Percentiles rank a stretch among this genome's conserved stretches.
These are phyloP conservation scores for Phytophthora kernoviae DNA, from an alignment of 352 stramenopile species.

Conservation along the genomic window DNA sequence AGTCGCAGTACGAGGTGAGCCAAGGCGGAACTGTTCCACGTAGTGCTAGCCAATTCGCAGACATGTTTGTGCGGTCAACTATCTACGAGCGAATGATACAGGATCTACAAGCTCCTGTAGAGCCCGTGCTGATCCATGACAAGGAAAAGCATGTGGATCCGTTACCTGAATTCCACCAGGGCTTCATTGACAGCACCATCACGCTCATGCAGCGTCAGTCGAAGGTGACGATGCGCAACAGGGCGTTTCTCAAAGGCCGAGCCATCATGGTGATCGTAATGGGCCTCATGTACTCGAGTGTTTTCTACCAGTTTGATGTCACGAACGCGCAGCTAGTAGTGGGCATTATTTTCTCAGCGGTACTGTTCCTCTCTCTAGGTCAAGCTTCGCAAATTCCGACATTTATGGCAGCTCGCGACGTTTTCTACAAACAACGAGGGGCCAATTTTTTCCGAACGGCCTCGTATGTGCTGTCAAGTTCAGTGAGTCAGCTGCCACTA, in stretches of 20 bases:
- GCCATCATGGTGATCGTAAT: slow-evolving; percentile 33
- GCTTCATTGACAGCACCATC: slow-evolving; percentile 13
- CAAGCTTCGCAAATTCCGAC: background rate
- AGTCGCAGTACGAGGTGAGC: slow-evolving; percentile 25
- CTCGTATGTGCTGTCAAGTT: slow-evolving; percentile 24
- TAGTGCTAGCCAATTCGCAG: slow-evolving; percentile 13
- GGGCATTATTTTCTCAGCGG: slow-evolving; percentile 65
- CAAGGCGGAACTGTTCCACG: slow-evolving; percentile 3
- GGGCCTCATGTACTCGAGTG: slow-evolving; percentile 23
- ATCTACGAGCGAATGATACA: background rate
- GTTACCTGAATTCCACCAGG: slow-evolving; percentile 32
- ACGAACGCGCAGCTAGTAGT: slow-evolving; percentile 37
- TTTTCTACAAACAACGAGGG: background rate
- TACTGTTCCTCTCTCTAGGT: slow-evolving; percentile 57
- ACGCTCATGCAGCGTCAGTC: slow-evolving; percentile 38
- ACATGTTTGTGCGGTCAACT: background rate
- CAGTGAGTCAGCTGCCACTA: slow-evolving; percentile 30
- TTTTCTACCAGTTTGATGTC: slow-evolving; percentile 15
- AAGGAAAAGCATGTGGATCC: slow-evolving; percentile 79
- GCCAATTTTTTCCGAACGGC: background rate
- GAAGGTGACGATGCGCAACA: slow-evolving; percentile 36
- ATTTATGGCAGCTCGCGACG: background rate
- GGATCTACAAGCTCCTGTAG: background rate
- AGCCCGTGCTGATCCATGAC: slow-evolving; percentile 12
- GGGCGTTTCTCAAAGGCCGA: slow-evolving; percentile 26